Base-by-base conservation (phyloP, 371 early-diverging fungal species). In the Entomophthora muscae region DNA sequence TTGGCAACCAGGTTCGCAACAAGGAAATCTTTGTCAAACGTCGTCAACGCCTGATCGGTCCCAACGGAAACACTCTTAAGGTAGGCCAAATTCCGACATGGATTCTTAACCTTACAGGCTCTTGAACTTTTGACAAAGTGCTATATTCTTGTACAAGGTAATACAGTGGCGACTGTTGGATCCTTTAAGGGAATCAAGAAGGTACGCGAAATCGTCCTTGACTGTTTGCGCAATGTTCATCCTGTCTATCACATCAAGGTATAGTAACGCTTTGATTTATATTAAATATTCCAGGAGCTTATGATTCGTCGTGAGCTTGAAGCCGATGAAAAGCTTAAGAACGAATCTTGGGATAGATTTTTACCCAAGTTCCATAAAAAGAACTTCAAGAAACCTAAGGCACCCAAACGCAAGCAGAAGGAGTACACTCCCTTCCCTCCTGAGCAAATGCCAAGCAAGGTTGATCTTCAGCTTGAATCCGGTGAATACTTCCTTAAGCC, bases 171-270 rank as follows among this genome's bases (percentile, higher is more conserved):
- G 2, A 85, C 82, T 7, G 93, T 99, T 86, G 99, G 99, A 0
- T 83, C 89, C 2, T 85, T 83, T 74, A 87, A 88, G 67, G 95
- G 95, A 0, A 66, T 99, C 32, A 91, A 94, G 72, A 86, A 90
- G 62, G 87, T 91, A 24, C 84, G 96, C 51, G 78, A 89, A 52
- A 88, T 99, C 55, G 86, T 98, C 0, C 67, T 90, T 29, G 97
- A 97, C 74, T 97, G 98, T 70, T 93, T 99, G 91, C 91, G 94
- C 66, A 99, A 99, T 74, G 79, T 98, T 30, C 99, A 99, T 72
- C 99, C 99, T 21, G 93, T 99, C 66, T 99, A 98, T 75, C 94
- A 98, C 71, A 97, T 99, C 74, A 99, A 99, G 76, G 83, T 83
- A 76, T 67, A 58, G n/a, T 5, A 42, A 42, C 52, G 10, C 3